phyloP scores from a whole-genome alignment of 192 early-diverging fungal genomes.

The Backusella morwellensis region DNA sequence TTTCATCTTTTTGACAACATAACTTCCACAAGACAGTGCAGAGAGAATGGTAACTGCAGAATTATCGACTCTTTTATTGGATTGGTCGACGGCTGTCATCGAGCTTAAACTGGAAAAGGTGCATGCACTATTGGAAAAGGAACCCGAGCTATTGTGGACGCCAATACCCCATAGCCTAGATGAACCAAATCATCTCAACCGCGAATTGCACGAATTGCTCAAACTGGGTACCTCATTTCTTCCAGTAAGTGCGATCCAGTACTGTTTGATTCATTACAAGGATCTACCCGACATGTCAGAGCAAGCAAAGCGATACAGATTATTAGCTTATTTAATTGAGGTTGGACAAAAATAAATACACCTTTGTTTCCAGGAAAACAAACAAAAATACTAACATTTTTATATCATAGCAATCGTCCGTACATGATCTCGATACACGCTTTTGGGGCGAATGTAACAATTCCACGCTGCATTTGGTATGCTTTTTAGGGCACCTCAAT shows the following conservation, averaged over 20 bases:
- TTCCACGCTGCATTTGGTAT: conserved; percentile 26
- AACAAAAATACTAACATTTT: neutral
- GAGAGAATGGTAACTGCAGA: neutral
- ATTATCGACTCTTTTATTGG: conserved; percentile 12
- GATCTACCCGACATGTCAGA: conserved; percentile 3
- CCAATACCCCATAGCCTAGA: conserved; percentile 11
- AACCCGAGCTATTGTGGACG: conserved; percentile 15
- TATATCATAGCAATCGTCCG: conserved; percentile 1
- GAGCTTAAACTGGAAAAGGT: neutral
- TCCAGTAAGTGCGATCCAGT: conserved; percentile 17
- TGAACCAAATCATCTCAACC: conserved; percentile 11
- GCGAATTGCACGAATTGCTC: neutral
- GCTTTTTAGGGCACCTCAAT: conserved; percentile 16
- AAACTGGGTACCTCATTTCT: conserved; percentile 12
- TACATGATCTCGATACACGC: conserved; percentile 17
- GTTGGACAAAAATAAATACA: conserved; percentile 3
- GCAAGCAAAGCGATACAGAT: neutral
- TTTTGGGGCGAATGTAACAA: conserved; percentile 25
- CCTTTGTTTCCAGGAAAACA: neutral
- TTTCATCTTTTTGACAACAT: neutral
- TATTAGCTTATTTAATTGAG: conserved; percentile 19
- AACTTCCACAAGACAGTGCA: neutral
- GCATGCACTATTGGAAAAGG: neutral
- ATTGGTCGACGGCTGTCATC: conserved; percentile 11
- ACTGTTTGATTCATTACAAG: conserved; percentile 7